phyloP scores from a whole-genome alignment of 2,329 filamentous ascomycete species.

The Fusarium compactum region DNA sequence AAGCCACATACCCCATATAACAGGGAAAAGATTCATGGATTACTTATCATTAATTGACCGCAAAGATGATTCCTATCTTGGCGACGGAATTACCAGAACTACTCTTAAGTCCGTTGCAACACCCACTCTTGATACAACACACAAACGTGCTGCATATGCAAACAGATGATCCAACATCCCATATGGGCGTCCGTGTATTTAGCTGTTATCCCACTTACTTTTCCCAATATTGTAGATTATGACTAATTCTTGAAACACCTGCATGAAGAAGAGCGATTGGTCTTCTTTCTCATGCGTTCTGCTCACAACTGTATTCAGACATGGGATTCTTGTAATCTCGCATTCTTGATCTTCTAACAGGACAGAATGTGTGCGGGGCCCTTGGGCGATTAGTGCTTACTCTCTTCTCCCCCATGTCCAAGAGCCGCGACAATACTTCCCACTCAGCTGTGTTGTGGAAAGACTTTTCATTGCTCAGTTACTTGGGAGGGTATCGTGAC shows the following conservation, averaged over 20 bases:
- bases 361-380: conserved; percentile 24
- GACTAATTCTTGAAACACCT: conserved; percentile 17
- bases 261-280: background rate
- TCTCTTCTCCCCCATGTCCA: background rate
- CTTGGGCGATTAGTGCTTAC: conserved; percentile 34
- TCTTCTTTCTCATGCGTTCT: background rate
- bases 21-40: background rate
- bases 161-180: background rate
- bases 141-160: background rate
- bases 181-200: background rate
- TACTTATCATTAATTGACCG: background rate
- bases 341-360: conserved; percentile 12
- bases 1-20: background rate
- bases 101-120: conserved; percentile 15
- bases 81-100: conserved; percentile 2
- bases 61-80: background rate
- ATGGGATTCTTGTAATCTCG: conserved; percentile 30
- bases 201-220: background rate
- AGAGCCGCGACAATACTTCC: conserved; percentile 23
- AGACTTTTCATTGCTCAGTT: conserved; percentile 25
- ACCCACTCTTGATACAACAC: background rate
- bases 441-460: background rate
- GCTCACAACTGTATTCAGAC: background rate
- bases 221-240: background rate
- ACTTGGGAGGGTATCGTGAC: conserved; percentile 24